A percentile compares a stretch with the other conserved stretches of the same genome.
phyloP scores from a whole-genome alignment of 2,329 filamentous ascomycete genomes.

The Aspergillus phoenicis region DNA sequence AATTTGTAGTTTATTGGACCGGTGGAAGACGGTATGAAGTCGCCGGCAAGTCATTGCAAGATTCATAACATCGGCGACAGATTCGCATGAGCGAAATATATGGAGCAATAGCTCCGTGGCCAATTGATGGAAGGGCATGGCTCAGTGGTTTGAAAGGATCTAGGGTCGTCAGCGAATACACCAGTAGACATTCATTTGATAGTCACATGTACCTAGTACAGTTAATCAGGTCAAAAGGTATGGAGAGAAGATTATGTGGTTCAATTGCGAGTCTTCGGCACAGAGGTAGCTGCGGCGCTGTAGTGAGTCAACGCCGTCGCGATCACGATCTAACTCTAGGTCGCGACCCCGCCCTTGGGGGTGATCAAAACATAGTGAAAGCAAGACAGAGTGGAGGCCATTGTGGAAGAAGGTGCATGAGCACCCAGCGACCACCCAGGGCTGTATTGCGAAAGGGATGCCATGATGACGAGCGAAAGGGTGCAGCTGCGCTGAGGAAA shows the following conservation, averaged over 20 bases:
- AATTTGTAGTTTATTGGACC: conserved; percentile 58
- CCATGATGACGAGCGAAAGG: conserved; percentile 27
- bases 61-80: conserved; percentile 56
- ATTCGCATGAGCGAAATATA: conserved; percentile 56
- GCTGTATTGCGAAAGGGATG: conserved; percentile 21
- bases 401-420: conserved; percentile 2
- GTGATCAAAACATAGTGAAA: conserved; percentile 19
- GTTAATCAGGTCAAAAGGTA: background rate
- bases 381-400: conserved; percentile 8
- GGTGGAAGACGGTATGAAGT: conserved; percentile 55
- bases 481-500: conserved; percentile 6
- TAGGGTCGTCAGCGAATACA: background rate
- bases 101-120: conserved; percentile 62
- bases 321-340: conserved; percentile 24
- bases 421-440: conserved; percentile 20
- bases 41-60: conserved; percentile 59
- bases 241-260: background rate
- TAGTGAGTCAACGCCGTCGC: conserved; percentile 24
- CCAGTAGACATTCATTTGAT: background rate
- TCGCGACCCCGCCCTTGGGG: conserved; percentile 40
- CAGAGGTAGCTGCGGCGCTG: conserved; percentile 15
- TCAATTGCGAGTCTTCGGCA: background rate
- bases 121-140: conserved; percentile 58
- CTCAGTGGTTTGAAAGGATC: conserved; percentile 8
- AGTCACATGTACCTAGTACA: background rate